phyloP scores from a whole-genome alignment of 1,139 yeast species.

The Candida frijolesensis region DNA sequence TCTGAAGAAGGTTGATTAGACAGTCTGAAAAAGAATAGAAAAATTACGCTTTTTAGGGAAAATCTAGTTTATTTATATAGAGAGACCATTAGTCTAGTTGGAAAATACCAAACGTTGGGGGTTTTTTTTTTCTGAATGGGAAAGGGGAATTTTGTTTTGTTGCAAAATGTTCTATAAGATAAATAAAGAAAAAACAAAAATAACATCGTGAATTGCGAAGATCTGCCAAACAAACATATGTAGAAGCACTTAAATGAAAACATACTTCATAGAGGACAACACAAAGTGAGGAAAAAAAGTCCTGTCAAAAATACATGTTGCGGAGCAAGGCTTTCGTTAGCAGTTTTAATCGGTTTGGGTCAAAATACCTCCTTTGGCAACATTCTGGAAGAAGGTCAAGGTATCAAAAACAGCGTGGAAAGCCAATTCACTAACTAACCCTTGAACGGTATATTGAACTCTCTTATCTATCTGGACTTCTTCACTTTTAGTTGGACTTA shows the following conservation, averaged over 20 bases:
- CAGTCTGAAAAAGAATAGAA: background rate
- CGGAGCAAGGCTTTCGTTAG: background rate
- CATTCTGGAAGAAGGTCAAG: background rate
- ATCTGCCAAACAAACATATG: background rate
- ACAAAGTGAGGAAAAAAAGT: background rate
- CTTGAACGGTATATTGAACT: constrained; percentile 2
- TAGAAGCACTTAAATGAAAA: background rate
- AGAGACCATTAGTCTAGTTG: background rate
- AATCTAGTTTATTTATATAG: background rate
- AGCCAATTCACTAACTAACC: constrained; percentile 1
- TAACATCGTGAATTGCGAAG: background rate
- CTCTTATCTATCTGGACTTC: constrained; percentile 1
- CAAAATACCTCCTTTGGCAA: constrained; percentile 1
- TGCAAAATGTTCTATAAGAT: background rate
- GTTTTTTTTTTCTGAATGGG: background rate
- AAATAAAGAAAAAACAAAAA: background rate
- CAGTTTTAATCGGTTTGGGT: constrained; percentile 3
- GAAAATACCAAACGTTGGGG: background rate
- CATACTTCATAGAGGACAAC: background rate
- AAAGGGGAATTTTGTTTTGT: background rate
- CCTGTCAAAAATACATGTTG: background rate
- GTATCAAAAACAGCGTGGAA: constrained; percentile 1
- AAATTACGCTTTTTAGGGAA: background rate
- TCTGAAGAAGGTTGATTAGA: background rate
- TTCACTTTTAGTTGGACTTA: background rate